Evolutionary conservation across 2,329 filamentous ascomycete genomes (phyloP), one percentile per base, ranked within the genome.

Genomic region (Pseudogymnoascus sp.): DNA sequence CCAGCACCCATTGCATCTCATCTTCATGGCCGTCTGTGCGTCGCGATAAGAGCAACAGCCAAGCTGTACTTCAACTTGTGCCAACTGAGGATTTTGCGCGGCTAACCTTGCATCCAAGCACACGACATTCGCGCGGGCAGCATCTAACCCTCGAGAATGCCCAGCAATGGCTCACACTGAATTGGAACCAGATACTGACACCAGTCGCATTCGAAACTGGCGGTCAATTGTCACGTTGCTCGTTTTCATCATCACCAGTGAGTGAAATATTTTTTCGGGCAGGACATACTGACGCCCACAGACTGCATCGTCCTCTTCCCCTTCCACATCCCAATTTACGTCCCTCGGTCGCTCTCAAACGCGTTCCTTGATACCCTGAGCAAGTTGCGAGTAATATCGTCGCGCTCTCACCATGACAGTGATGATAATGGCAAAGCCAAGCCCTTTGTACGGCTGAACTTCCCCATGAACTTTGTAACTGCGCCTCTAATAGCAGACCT

Each of bases 381-480:
- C 46, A 68, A 69, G 1, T 67, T 78, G 61, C 82, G 87, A 63
- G 78, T 90, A 31, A 83, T 87, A 60, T 68, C 80, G 0, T 78
- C 77, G 3, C 65, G 62, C 56, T 64, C 67, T 38, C 70, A 69
- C 21, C 31, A 67, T 56, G 68, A 71, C 14, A 63, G 67, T 5
- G 56, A 69, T 59, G 36, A 63, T n/a, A 71, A 73, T 65, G 69
- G 71, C 64, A 70, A 74, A 63, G 56, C 65, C 38, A 73, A 75
- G 61, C 61, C 70, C 1, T 84, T 82, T 63, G 78, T 84, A 5
- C 78, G 78, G 16, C 72, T 87, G 37, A 71, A 75, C 2, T 84
- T 90, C 40, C 87, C 87, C 5, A 77, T 91, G 75, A 89, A 90
- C 71, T 87, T 89, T 66, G 77, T 90, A 50, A 91, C 88, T 0